phyloP scores from a whole-genome alignment of 208 protist species.

The Naegleria lovaniensis region DNA sequence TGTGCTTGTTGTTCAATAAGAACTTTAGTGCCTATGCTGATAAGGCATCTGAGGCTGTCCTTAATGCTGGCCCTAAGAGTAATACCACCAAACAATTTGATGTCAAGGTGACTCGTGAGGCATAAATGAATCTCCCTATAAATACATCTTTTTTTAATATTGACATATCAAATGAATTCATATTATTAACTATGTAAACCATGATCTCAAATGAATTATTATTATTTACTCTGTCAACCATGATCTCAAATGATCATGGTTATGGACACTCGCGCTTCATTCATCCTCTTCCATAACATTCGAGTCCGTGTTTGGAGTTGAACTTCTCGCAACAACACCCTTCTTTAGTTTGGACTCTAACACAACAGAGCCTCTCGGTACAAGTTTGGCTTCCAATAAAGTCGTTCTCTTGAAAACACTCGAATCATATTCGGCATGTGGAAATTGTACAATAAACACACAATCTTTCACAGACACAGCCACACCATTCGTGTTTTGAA shows the following conservation, averaged over 20 bases:
- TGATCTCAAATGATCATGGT: too few relatives aligned
- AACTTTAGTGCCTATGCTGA: constrained; percentile 82
- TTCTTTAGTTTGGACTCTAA: neutral
- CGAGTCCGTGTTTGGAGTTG: too few relatives aligned
- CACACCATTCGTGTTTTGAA: too few relatives aligned
- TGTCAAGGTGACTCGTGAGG: neutral
- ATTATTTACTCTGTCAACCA: too few relatives aligned
- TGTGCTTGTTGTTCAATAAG: constrained; percentile 77
- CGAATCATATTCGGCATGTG: neutral
- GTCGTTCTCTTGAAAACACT: neutral
- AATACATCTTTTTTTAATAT: neutral
- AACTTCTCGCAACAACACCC: too few relatives aligned
- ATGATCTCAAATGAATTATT: too few relatives aligned
- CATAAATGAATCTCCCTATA: neutral
- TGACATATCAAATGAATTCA: neutral
- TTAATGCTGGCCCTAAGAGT: constrained; percentile 66
- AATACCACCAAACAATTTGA: neutral
- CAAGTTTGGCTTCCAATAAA: neutral
- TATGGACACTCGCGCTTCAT: too few relatives aligned
- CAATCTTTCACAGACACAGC: neutral
- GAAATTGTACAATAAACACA: neutral
- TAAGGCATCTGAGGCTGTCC: constrained; percentile 64
- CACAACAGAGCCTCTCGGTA: neutral
- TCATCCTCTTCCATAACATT: too few relatives aligned
- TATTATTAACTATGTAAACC: neutral